Conservation (phyloP, 2,329 filamentous ascomycete genomes). For the Zalaria obscura region DNA sequence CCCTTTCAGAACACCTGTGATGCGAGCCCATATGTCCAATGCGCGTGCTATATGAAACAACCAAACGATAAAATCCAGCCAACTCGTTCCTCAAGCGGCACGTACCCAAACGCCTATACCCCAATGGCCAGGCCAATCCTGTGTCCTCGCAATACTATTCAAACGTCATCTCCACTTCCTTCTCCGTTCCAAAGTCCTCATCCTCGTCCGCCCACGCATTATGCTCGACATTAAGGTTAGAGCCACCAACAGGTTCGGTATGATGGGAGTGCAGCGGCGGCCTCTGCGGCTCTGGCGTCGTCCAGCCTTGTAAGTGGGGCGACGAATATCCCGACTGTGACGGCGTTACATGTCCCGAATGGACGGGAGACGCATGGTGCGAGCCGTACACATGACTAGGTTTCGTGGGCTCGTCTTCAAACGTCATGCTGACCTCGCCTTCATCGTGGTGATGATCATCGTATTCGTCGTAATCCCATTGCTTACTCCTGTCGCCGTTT, state of each 20-base stretch:
- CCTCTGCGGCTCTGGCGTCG: background rate
- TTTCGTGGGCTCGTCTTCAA: constrained; percentile 16
- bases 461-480: constrained; percentile 18
- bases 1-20: too few species aligned
- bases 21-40: too few species aligned
- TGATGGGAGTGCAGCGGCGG: constrained; percentile 9
- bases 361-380: constrained; percentile 7
- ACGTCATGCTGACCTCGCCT: constrained; percentile 34
- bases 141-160: constrained; percentile 11
- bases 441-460: constrained; percentile 7
- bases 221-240: constrained; percentile 12
- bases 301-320: too few species aligned
- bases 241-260: constrained; percentile 14
- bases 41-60: too few species aligned
- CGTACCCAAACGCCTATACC: too few species aligned
- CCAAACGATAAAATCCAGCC: too few species aligned
- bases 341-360: too few species aligned
- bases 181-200: constrained; percentile 31
- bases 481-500: too few species aligned
- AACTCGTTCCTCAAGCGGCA: too few species aligned
- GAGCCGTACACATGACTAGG: constrained; percentile 10
- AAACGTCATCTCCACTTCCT: constrained; percentile 36
- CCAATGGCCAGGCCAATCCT: constrained; percentile 2
- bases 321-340: too few species aligned
- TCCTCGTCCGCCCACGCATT: constrained; percentile 36